Evolutionary conservation across 495 filamentous ascomycete genomes (phyloP), one percentile per base, ranked within the genome.

Genomic region (Tuber aestivum): DNA sequence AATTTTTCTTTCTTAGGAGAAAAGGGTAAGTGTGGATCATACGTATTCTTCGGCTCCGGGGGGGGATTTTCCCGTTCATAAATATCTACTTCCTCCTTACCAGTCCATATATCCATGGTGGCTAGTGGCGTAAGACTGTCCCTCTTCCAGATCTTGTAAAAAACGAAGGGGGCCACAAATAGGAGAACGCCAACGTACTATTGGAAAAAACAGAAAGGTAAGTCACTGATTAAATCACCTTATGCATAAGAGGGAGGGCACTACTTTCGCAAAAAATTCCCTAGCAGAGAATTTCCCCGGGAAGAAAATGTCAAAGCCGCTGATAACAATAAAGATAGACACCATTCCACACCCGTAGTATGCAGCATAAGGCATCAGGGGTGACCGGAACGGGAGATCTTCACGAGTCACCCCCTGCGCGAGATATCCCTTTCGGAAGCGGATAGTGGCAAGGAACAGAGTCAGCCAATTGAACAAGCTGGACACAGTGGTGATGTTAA

Each of bases 151-250:
- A 79, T 41, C 80, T 90, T 90, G 79, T 87, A 90, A 41, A 86
- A 86, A 2, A 87, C 69, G 78, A 88, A 92, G 35, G 92, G 83
- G 37, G 84, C 45, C 20, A 85, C 80, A 78, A 90, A 91, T 75
- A 90, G 85, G 3, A 86, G 86, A 10, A 93, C 84, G 20, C 89
- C 88, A 74, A 90, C 86, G 72, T 92, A 92, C 41, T 89, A 86
- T 18, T 3, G 38, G 2, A 23, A 9, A 78, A 65, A 35, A 32
- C 48, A 65, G 27, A 65, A 32, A 20, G 16, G 27, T 65, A 35
- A 65, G 56, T 27, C 16, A 69, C 27, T 8, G 3, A 38, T 72
- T 68, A 79, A 50, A 87, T 70, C 86, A 85, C 45, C 83, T 82
- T n/a, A n/a, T n/a, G n/a, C 48, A 84, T 23, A 18, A 21, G 50